Evolutionary conservation across 306 rosid genomes (phyloP).

Genomic region (Alnus rubra): DNA sequence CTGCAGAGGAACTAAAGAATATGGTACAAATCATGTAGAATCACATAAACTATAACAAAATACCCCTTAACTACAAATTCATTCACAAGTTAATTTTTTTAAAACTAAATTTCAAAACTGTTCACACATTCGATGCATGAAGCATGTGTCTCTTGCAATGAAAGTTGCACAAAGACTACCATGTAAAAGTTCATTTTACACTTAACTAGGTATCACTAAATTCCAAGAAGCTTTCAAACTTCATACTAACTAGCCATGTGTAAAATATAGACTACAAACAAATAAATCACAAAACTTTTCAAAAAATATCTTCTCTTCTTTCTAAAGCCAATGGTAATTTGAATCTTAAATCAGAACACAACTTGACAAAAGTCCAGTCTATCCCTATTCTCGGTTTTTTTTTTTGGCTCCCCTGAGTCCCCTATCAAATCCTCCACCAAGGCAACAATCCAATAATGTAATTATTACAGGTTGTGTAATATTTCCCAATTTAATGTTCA

Average conservation of each 20-base stretch:
- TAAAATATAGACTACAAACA: neutral
- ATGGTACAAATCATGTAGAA: neutral
- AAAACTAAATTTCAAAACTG: neutral
- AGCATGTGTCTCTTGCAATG: neutral
- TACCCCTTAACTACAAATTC: neutral
- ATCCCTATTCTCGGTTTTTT: too few species aligned
- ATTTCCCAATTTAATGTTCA: too few species aligned
- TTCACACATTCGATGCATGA: neutral
- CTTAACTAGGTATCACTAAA: neutral
- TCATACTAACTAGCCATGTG: neutral
- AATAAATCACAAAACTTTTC: neutral
- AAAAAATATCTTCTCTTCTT: neutral
- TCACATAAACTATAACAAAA: neutral
- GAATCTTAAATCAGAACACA: neutral
- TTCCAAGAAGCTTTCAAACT: neutral
- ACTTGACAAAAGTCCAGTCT: neutral
- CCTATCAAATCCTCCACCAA: too few species aligned
- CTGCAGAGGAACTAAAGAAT: neutral
- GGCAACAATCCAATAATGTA: too few species aligned
- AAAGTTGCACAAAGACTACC: neutral
- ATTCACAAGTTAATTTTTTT: neutral
- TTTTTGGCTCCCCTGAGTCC: too few species aligned
- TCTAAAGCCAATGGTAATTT: neutral
- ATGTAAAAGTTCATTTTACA: neutral
- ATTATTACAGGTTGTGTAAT: too few species aligned